Conservation (phyloP, 768 basidiomycete genomes). For the Lanmaoa pseudosensibilis region DNA sequence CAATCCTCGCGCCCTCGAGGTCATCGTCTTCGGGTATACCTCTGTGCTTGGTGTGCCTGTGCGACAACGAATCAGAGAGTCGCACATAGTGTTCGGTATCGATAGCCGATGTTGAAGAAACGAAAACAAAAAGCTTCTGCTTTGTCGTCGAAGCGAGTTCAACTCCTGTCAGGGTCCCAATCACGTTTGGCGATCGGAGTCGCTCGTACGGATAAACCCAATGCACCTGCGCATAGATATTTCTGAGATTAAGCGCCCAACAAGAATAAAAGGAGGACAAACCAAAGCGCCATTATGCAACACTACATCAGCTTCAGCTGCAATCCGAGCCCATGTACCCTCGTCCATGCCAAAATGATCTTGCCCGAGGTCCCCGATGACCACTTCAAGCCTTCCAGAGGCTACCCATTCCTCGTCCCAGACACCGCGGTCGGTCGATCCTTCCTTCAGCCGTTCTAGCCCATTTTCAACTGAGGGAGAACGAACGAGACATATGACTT, state of each 20-base stretch:
- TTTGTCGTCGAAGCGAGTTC: slow-evolving; percentile 72
- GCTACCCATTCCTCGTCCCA: slow-evolving; percentile 87
- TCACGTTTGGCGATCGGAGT: slow-evolving; percentile 88
- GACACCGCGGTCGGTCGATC: slow-evolving; percentile 73
- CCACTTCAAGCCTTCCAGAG: slow-evolving; percentile 68
- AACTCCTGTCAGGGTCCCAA: slow-evolving; percentile 82
- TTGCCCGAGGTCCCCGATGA: slow-evolving; percentile 80
- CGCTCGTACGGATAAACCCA: slow-evolving; percentile 99
- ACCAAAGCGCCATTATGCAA: slow-evolving; percentile 98
- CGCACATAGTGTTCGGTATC: slow-evolving; percentile 90
- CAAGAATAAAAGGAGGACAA: slow-evolving; percentile 30
- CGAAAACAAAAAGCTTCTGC: slow-evolving; percentile 82
- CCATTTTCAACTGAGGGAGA: slow-evolving; percentile 63
- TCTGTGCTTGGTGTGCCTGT: slow-evolving; percentile 40
- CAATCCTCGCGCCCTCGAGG: slow-evolving; percentile 75
- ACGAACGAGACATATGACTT: slow-evolving; percentile 92
- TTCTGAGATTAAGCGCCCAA: background rate
- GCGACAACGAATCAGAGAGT: slow-evolving; percentile 69
- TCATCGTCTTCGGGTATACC: slow-evolving; percentile 89
- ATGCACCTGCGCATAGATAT: slow-evolving; percentile 65
- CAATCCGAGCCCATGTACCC: slow-evolving; percentile 63
- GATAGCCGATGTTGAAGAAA: slow-evolving; percentile 94
- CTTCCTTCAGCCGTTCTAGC: slow-evolving; percentile 66
- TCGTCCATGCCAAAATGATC: slow-evolving; percentile 71
- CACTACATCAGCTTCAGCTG: slow-evolving; percentile 74